Base-by-base conservation (phyloP, 805 yeast species). In the Ogataea nitratoaversa region DNA sequence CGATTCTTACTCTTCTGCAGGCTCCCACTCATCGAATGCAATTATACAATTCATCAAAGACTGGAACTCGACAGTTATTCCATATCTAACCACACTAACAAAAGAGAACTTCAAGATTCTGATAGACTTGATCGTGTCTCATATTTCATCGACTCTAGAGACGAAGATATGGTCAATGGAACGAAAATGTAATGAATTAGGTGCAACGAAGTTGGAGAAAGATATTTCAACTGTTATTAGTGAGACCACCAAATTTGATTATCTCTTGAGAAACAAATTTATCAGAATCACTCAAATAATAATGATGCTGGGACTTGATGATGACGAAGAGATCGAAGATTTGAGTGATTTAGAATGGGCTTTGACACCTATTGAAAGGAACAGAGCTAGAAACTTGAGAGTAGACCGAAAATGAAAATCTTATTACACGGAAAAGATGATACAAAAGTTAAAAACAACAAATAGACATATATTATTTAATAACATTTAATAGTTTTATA, bases 241-340 rank as follows among this genome's bases (percentile, higher is more conserved):
- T 33, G 83, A 82, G 42, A 74, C 86, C 5, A 82, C 95, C 36
- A 82, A 79, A 36, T 77, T 79, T 41, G 71, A 82, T 54, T 91
- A 89, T 60, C 74, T 74, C 27, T 65, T 89, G 50, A 70, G 96
- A 44, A 93, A 87, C 44, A 76, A 77, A 50, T 91, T 91, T 56
- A 71, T 84, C 7, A 70, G 88, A 43, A 79, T 88, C 5, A 88
- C 96, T 0, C 98, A 91, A 59, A 72, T 93, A 32, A 84, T 88
- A 17, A 74, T 87, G 68, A 68, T 88, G 33, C 68, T 89, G 30
- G 93, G 95, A 4, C 72, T 88, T 64, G 96, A 88, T 50, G 90
- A 84, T 43, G 81, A 74, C 38, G 69, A 63, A 31, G 67, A 63
- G 24, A 44, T 61, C 27, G 60, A 60, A 8, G 59, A 55, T 23